These are phyloP conservation scores for Priceomyces castillae DNA, from an alignment of 805 yeast genomes.

Conservation along the genomic window DNA sequence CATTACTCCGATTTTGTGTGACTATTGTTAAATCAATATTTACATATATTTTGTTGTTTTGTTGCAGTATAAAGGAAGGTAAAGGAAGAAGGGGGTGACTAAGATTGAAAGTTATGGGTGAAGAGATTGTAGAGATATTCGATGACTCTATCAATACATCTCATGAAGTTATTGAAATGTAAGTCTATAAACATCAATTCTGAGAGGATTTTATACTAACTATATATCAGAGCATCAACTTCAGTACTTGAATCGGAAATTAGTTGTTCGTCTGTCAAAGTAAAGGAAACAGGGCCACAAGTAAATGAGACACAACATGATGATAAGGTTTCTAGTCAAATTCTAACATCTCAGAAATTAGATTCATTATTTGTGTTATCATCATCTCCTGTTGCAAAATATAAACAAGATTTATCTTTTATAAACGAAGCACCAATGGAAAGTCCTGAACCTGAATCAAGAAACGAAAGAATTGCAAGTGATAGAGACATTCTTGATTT, in stretches of 20 bases:
- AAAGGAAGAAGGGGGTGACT: conserved; percentile 7
- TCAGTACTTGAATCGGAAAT: conserved; percentile 2
- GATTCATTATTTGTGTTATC: conserved; percentile 1
- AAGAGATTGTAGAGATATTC: conserved; percentile 13
- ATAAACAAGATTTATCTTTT: not conserved
- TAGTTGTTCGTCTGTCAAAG: not conserved
- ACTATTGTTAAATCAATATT: not conserved
- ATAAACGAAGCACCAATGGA: not conserved
- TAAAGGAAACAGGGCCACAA: not conserved
- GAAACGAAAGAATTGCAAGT: not conserved
- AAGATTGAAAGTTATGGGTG: conserved; percentile 9
- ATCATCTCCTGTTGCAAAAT: conserved; percentile 3
- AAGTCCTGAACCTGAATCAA: not conserved
- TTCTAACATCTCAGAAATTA: not conserved
- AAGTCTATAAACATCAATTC: conserved; percentile 11
- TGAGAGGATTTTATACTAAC: not conserved
- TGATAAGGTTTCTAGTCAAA: not conserved
- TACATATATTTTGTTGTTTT: not conserved
- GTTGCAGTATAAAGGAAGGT: not conserved
- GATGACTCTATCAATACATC: conserved; percentile 8
- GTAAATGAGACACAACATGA: no score
- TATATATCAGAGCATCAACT: not conserved
- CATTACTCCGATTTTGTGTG: not conserved
- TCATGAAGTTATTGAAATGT: conserved; percentile 21
- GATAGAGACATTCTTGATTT: conserved; percentile 14